These are phyloP conservation scores for Cladosporium oxysporum DNA, from an alignment of 2,329 filamentous ascomycete species.

Conservation along the genomic window DNA sequence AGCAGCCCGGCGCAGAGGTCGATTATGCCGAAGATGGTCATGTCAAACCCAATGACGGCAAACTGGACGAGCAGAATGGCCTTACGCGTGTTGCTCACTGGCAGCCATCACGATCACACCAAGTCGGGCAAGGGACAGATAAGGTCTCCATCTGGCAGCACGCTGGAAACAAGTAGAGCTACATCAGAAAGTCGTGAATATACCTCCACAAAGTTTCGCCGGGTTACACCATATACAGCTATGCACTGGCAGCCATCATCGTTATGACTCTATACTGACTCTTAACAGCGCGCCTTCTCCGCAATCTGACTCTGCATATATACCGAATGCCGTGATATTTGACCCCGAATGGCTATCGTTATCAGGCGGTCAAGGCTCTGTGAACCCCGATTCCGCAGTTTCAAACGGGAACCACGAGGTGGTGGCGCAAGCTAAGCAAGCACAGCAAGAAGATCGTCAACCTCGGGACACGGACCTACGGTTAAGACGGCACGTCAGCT, in stretches of 20 bases:
- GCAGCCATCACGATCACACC: conserved; percentile 58
- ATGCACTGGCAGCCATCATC: not conserved
- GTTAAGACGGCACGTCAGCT: conserved; percentile 10
- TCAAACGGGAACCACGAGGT: conserved; percentile 3
- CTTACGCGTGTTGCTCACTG: conserved; percentile 54
- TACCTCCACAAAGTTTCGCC: not conserved
- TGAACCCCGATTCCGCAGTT: not conserved
- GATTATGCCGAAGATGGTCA: conserved; percentile 59
- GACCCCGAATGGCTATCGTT: not conserved
- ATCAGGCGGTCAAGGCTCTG: conserved; percentile 1
- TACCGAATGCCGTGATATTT: not conserved
- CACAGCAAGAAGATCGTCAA: conserved; percentile 1
- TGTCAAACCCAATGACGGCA: conserved; percentile 40
- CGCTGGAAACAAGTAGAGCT: conserved; percentile 3
- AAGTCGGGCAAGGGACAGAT: conserved; percentile 54
- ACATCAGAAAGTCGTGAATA: not conserved
- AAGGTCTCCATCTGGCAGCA: conserved; percentile 53
- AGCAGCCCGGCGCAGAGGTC: conserved; percentile 67
- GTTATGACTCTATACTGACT: not conserved
- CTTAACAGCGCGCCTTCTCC: not conserved
- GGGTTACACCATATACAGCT: not conserved
- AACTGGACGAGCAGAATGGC: conserved; percentile 48
- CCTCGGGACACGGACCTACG: conserved; percentile 10
- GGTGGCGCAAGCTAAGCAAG: conserved; percentile 7
- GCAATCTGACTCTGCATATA: not conserved